phyloP scores from a whole-genome alignment of 1,139 yeast species.

The Saccharomycopsis phalli region DNA sequence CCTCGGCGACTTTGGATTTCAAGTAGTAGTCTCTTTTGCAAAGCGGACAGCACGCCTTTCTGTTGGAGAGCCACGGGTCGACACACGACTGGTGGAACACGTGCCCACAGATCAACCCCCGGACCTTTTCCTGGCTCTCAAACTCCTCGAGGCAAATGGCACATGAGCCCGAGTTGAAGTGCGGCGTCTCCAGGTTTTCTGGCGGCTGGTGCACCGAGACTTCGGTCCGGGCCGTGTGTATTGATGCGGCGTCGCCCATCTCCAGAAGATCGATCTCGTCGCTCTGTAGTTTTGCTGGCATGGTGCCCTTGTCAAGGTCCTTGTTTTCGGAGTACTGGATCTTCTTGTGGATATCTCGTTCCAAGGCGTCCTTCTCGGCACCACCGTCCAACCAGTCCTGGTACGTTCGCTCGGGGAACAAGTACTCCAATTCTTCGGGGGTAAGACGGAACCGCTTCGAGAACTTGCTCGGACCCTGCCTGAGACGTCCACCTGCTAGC shows the following conservation, averaged over 20 bases:
- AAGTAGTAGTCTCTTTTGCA: conserved; percentile 66
- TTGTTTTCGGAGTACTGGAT: conserved; percentile 22
- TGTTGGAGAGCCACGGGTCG: conserved; percentile 72
- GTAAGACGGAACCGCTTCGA: conserved; percentile 45
- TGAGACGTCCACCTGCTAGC: not conserved
- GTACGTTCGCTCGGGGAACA: conserved; percentile 60
- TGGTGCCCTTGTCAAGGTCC: not conserved
- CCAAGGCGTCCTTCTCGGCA: conserved; percentile 25
- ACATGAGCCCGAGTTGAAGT: conserved; percentile 65
- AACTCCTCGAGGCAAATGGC: conserved; percentile 69
- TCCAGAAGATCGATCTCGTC: not conserved
- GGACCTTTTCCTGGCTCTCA: conserved; percentile 53
- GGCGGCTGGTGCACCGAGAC: conserved; percentile 16
- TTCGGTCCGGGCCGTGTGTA: not conserved
- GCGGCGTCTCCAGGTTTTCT: conserved; percentile 29
- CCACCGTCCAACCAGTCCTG: conserved; percentile 50
- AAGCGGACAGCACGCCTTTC: conserved; percentile 79
- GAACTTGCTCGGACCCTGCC: conserved; percentile 8
- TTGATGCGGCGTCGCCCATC: conserved; percentile 1
- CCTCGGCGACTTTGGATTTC: conserved; percentile 27
- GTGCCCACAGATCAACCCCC: conserved; percentile 77
- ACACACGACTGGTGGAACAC: conserved; percentile 74
- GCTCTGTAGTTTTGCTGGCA: too few species aligned
- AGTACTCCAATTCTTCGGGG: conserved; percentile 49
- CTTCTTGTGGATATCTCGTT: conserved; percentile 23